Base-by-base conservation (phyloP, 768 basidiomycete genomes). In the Harrya chromipes region DNA sequence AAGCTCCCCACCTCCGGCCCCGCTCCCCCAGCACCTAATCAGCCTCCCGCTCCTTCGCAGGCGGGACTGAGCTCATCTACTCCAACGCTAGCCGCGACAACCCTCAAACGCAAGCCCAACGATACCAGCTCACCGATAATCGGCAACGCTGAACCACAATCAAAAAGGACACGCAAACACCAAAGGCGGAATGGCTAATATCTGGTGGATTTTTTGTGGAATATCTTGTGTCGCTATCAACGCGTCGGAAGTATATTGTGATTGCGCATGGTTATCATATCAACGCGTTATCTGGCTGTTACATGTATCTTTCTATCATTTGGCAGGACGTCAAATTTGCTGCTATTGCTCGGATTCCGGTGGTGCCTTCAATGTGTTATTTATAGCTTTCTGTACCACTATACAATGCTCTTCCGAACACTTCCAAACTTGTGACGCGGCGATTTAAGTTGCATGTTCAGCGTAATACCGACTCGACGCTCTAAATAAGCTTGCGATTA, bases 81-180 rank as follows among this genome's bases (percentile, higher is more conserved):
- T 26, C 77, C 82, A 4, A 70, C 79, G 10, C 58, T 79, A 67
- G 46, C 73, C 31, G 67, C 72, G 58, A 69, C 79, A 41, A 69
- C 78, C 23, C 67, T 82, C 61, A 85, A 84, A 66, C 74, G 83
- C 59, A 84, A 83, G 50, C 72, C 57, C 50, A 65, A 59, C 53
- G 70, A 74, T 50, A 66, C 69, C 52, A 65, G 76, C 17, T 82
- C 84, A 21, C 81, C 84, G 38, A 77, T 78, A 31, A 72, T 74
- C 44, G 66, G 71, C 50, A 72, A 70, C 45, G 70, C 65, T 55
- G 75, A 79, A 44, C 74, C 76, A 53, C 78, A 74, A 34, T 66
- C 75, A 33, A 56, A 72, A 55, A 87, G 83, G 70, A 60, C 74
- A 31, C 78, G 85, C 50, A 84, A 82, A 72, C 73, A 82, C 71